A percentile compares a stretch with the other conserved stretches of the same genome.
phyloP scores from a whole-genome alignment of 495 filamentous ascomycete genomes.

The Talaromyces wortmannii region DNA sequence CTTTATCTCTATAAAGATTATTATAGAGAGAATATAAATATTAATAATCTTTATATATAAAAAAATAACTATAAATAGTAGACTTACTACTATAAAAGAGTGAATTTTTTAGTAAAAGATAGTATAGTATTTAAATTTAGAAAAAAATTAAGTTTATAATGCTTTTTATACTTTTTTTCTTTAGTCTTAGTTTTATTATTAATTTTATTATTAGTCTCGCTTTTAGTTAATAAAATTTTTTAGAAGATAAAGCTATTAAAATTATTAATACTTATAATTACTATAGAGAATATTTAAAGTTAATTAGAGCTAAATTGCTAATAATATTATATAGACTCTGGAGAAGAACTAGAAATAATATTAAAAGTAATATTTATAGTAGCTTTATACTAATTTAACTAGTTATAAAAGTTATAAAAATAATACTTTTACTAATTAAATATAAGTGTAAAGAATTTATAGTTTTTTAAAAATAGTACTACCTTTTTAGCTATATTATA shows the following conservation, averaged over 20 bases:
- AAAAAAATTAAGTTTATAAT: neutral
- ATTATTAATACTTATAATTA: neutral
- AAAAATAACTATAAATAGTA: neutral
- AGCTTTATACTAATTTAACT: no score
- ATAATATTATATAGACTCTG: neutral
- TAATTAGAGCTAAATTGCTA: neutral
- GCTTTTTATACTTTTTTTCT: neutral
- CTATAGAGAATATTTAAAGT: no score
- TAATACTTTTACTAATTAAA: neutral
- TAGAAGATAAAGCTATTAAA: no score
- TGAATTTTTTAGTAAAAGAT: neutral
- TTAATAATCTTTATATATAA: no score
- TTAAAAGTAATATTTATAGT: no score
- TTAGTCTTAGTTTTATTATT: no score
- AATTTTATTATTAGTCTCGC: neutral
- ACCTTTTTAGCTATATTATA: neutral
- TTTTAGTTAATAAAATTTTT: no score
- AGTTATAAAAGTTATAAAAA: neutral
- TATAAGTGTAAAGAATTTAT: neutral
- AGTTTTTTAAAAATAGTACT: neutral
- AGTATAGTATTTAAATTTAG: no score
- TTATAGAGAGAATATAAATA: neutral
- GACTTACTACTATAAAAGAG: no score
- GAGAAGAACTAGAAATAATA: neutral
- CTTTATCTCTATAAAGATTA: neutral